phyloP scores from a whole-genome alignment of 2,329 filamentous ascomycete genomes.

The Pseudogymnoascus sp. region DNA sequence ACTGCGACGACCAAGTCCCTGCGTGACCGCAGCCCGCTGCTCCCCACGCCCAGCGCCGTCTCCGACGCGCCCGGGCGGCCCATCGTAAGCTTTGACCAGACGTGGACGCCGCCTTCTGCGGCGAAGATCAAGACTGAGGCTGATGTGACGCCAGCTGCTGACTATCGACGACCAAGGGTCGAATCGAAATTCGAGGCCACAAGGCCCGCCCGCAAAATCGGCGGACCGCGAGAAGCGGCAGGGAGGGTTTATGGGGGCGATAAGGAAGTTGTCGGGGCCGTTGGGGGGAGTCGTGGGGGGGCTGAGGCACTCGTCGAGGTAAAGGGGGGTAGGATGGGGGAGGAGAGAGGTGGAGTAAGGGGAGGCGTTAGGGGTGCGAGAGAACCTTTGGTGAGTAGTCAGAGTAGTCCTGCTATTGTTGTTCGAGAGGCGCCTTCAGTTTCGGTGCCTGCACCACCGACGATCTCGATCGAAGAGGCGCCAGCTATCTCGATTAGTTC shows the following conservation, averaged over 20 bases:
- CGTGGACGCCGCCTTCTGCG: slow-evolving; percentile 59
- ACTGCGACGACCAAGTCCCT: slow-evolving; percentile 83
- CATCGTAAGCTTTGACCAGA: slow-evolving; percentile 91
- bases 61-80: slow-evolving; percentile 84
- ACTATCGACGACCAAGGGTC: slow-evolving; percentile 1
- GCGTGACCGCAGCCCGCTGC: slow-evolving; percentile 75
- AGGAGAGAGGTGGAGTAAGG: background rate
- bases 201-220: background rate
- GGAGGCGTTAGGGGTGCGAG: background rate
- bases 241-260: background rate
- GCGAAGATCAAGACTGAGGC: slow-evolving; percentile 42
- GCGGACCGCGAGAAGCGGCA: background rate
- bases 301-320: background rate
- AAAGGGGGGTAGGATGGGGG: background rate
- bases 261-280: background rate
- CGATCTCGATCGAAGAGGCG: background rate
- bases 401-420: background rate
- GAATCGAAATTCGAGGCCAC: background rate
- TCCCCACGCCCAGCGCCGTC: slow-evolving; percentile 83
- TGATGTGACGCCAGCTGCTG: slow-evolving; percentile 56
- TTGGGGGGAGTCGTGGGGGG: background rate
- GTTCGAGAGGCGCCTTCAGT: background rate
- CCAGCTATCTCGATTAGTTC: background rate
- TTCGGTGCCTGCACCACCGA: background rate
- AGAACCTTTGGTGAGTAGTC: background rate